Conservation (phyloP, 257 asterid genomes). For the Paulownia fortunei region DNA sequence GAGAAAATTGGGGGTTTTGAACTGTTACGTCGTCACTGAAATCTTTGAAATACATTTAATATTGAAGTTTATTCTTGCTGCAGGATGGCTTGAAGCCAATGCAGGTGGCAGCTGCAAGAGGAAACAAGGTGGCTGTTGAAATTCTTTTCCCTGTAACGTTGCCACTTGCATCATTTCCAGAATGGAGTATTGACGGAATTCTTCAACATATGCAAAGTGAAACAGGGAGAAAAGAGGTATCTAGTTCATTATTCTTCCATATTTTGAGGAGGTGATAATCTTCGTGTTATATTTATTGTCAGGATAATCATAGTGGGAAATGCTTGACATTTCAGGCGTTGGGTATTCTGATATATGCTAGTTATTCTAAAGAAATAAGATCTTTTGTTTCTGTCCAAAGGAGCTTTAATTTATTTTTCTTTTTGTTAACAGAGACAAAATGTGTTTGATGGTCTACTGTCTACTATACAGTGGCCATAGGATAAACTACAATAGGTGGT, state of each 20-base stretch:
- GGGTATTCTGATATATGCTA: slow-evolving; percentile 14
- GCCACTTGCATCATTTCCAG: slow-evolving; percentile 48
- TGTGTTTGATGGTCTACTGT: background rate
- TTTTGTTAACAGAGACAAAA: background rate
- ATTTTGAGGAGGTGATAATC: background rate
- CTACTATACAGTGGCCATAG: background rate
- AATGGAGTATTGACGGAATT: slow-evolving; percentile 86
- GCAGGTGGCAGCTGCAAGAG: slow-evolving; percentile 82
- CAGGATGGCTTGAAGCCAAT: slow-evolving; percentile 88
- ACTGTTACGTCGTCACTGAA: background rate
- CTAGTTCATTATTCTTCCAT: slow-evolving; percentile 15
- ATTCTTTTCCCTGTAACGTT: slow-evolving; percentile 72
- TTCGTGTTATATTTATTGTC: slow-evolving; percentile 6
- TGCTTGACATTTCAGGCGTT: background rate
- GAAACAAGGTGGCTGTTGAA: slow-evolving; percentile 71
- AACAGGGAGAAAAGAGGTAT: slow-evolving; percentile 59
- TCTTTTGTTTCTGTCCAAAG: background rate
- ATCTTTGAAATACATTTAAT: slow-evolving; percentile 7
- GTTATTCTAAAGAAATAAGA: background rate
- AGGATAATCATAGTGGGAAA: background rate
- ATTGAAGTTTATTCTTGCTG: slow-evolving; percentile 31
- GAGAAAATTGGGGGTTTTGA: background rate
- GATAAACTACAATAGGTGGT: slow-evolving; percentile 11
- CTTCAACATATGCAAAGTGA: slow-evolving; percentile 65
- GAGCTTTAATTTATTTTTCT: slow-evolving; percentile 1